phyloP scores from a whole-genome alignment of 805 yeast species.

The Lachancea mirantina region DNA sequence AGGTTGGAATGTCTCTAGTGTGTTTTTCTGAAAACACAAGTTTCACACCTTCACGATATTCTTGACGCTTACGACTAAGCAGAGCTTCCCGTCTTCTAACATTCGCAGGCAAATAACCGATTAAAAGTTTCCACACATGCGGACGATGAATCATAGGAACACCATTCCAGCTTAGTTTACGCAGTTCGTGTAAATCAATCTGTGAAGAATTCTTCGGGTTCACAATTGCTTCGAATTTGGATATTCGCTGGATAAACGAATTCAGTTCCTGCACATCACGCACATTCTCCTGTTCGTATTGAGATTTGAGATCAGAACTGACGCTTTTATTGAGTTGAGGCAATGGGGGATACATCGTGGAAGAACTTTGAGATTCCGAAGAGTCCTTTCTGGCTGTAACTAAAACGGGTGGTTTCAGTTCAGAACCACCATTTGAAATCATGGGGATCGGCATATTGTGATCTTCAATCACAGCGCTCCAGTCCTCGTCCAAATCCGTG shows the following conservation, averaged over 20 bases:
- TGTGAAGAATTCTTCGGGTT: conserved; percentile 37
- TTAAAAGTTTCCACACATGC: conserved; percentile 76
- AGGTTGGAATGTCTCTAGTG: conserved; percentile 66
- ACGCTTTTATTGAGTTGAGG: conserved; percentile 22
- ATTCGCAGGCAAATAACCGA: conserved; percentile 88
- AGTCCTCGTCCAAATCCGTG: conserved; percentile 79
- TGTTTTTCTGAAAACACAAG: conserved; percentile 49
- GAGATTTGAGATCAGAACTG: conserved; percentile 18
- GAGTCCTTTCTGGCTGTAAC: conserved; percentile 5
- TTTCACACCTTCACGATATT: conserved; percentile 67
- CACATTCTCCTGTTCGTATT: conserved; percentile 26
- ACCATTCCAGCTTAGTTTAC: conserved; percentile 90
- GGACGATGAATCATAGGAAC: conserved; percentile 78
- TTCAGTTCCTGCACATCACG: conserved; percentile 40
- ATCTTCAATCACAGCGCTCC: conserved; percentile 73
- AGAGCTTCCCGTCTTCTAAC: conserved; percentile 65
- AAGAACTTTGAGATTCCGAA: conserved; percentile 6
- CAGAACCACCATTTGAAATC: conserved; percentile 26
- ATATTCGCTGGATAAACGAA: conserved; percentile 53
- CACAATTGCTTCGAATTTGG: conserved; percentile 59
- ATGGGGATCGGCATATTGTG: conserved; percentile 30
- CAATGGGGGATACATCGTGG: conserved; percentile 23
- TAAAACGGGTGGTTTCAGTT: conserved; percentile 10
- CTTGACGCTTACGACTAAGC: conserved; percentile 73
- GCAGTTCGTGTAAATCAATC: conserved; percentile 64